Evolutionary conservation across 2,329 filamentous ascomycete species (phyloP), one percentile per base, ranked within the genome.

Genomic region (Daldinia sp.): DNA sequence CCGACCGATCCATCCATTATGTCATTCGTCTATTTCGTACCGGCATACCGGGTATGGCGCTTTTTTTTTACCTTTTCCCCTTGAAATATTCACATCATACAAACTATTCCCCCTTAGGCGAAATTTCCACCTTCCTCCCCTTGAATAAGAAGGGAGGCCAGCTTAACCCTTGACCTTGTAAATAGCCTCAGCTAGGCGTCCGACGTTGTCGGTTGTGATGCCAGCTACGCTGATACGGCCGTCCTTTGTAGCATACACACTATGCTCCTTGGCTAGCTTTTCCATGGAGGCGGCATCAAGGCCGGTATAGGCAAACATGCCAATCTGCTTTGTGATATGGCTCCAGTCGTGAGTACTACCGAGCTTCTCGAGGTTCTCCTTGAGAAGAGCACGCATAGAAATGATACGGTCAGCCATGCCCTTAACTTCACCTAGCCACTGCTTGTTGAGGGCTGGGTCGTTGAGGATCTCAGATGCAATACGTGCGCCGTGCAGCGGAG

Each of bases 261-360:
- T 97, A 88, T 96, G 93, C 86, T 98, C 93, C 86, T 97, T 94
- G 74, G 94, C 93, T 70, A 99, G 87, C 77, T 85, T 85, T 63
- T 95, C 92, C 93, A 98, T 98, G 85, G 98, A 92, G 83, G 95
- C 91, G 62, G 94, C 85, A 76, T 87, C 95, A 77, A 99, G 86
- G 70, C 96, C 96, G 59, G 96, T 99, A 88, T 97, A 99, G 76
- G 96, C 95, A 79, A 99, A 99, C 96, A 99, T 99, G 85, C 96
- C 96, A 78, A 99, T 99, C 89, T 97, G 93, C 83, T 88, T 94
- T 75, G 96, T 98, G 84, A 99, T 99, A 87, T 99, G 96, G 81
- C 91, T 93, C 96, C 96, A 99, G 86, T 98, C 93, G 83, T 97
- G 93, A 88, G 94, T 94, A 86, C 92, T 96, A 80, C 95, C 95